Conservation (phyloP, 495 filamentous ascomycete genomes). For the Xylaria telfairii region DNA sequence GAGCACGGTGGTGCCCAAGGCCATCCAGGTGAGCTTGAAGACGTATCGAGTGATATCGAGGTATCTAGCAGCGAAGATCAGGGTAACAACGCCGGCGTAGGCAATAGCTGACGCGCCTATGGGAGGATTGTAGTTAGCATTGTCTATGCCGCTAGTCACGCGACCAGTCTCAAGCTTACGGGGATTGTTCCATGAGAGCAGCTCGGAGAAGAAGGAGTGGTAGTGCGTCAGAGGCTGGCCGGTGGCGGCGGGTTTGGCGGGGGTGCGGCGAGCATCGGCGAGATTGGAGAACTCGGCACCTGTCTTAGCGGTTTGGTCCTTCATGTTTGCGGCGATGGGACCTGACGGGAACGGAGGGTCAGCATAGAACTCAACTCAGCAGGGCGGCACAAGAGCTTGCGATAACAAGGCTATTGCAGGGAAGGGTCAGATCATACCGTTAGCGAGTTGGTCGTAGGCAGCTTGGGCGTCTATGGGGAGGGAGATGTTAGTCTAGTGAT, state of each 20-base stretch:
- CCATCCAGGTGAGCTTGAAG: conserved; percentile 82
- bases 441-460: conserved; percentile 48
- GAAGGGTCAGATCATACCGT: conserved; percentile 39
- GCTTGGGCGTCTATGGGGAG: conserved; percentile 47
- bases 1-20: conserved; percentile 68
- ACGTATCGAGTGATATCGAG: conserved; percentile 85
- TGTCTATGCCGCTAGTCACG: conserved; percentile 42
- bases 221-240: conserved; percentile 94
- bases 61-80: conserved; percentile 91
- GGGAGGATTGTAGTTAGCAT: conserved; percentile 35
- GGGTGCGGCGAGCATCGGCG: conserved; percentile 70
- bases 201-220: conserved; percentile 91
- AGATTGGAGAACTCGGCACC: conserved; percentile 76
- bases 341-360: conserved; percentile 53
- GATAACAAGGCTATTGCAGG: background rate
- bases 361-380: conserved; percentile 25
- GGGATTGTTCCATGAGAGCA: conserved; percentile 71
- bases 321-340: conserved; percentile 78
- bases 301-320: conserved; percentile 74
- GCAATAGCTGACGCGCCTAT: conserved; percentile 85
- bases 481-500: conserved; percentile 32
- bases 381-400: background rate
- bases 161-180: conserved; percentile 41
- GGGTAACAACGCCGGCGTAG: conserved; percentile 71
- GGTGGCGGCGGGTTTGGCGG: conserved; percentile 71